Base-by-base conservation (phyloP, 192 early-diverging fungal genomes). In the Coemansia sp. region DNA sequence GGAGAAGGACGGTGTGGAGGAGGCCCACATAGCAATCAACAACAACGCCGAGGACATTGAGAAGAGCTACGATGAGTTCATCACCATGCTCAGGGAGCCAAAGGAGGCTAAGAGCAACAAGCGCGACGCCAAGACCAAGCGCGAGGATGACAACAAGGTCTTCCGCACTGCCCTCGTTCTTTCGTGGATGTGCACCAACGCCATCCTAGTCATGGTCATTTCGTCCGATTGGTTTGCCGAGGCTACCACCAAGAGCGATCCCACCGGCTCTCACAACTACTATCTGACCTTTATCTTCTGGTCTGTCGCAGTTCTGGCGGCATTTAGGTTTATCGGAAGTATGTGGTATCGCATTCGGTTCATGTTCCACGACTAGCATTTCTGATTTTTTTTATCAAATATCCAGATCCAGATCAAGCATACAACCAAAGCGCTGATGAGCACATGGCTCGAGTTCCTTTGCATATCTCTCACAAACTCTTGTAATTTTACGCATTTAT, bases 181-280 rank as follows among this genome's bases (percentile, higher is more conserved):
- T 10, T 75, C 84, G 8, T 97, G 95, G 95, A 89, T 95, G 84
- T 90, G 93, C 73, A 86, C 89, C 63, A 97, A 97, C 69, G 86
- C 86, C 5, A 47, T 88, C 20, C 76, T 97, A 35, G 81, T 93
- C 59, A 84, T 90, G 62, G 83, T 84, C 40, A 84, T 96, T 61
- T 91, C 91, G 16, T 88, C 84, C 12, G 53, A 70, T 3, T 79
- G 85, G 55, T 88, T 82, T 49, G 70, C 63, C 8, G 65, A 84
- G 12, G 61, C 69, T 8, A 73, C 67, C 37, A 77, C 74, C 24
- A 38, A 62, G 59, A 16, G 34, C 11, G 76, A 74, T 58, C 0
- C 20, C 9, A 84, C 85, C 18, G 70, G 84, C 18, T 83, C 82
- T 49, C 89, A 88, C 73, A 91, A 93, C 70, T 86, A 88, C n/a